Evolutionary conservation across 2,329 filamentous ascomycete genomes (phyloP).

Genomic region (Zelopaecilomyces penicillatus): DNA sequence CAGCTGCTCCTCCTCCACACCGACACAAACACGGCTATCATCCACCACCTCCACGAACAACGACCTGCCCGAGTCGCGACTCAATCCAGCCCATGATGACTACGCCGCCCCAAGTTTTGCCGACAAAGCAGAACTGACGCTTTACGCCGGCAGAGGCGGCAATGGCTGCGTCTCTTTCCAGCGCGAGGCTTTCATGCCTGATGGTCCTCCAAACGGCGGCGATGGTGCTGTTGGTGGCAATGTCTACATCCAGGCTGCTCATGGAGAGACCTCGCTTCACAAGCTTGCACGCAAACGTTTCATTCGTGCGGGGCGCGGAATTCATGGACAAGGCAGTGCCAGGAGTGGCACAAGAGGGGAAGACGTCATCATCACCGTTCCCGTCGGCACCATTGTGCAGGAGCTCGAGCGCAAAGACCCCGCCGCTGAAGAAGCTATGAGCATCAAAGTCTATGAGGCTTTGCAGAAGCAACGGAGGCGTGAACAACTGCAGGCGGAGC

Average conservation of each 20-base stretch:
- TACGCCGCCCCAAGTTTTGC: slow-evolving; percentile 78
- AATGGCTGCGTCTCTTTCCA: slow-evolving; percentile 92
- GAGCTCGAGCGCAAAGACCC: slow-evolving; percentile 77
- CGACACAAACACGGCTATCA: slow-evolving; percentile 8
- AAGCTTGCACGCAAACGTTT: slow-evolving; percentile 75
- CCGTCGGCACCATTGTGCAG: slow-evolving; percentile 82
- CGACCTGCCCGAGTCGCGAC: slow-evolving; percentile 43
- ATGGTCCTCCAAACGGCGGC: slow-evolving; percentile 89
- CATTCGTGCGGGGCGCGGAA: slow-evolving; percentile 66
- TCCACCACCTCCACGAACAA: slow-evolving; percentile 24
- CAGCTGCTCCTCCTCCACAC: slow-evolving; percentile 9
- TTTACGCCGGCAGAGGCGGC: slow-evolving; percentile 75
- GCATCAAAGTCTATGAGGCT: slow-evolving; percentile 23
- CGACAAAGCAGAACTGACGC: slow-evolving; percentile 70
- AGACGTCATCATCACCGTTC: slow-evolving; percentile 81
- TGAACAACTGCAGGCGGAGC: slow-evolving; percentile 17
- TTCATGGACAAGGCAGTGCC: slow-evolving; percentile 66
- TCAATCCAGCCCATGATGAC: slow-evolving; percentile 77
- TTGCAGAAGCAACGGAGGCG: slow-evolving; percentile 24
- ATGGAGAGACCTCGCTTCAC: slow-evolving; percentile 85
- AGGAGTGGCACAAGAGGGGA: slow-evolving; percentile 72
- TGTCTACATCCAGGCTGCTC: slow-evolving; percentile 87
- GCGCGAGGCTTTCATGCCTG: slow-evolving; percentile 78
- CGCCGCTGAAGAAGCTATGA: slow-evolving; percentile 52
- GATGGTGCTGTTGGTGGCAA: slow-evolving; percentile 89